Evolutionary conservation across 2,329 filamentous ascomycete genomes (phyloP), one percentile per base, ranked within the genome.

Genomic region (Monosporascus sp.): DNA sequence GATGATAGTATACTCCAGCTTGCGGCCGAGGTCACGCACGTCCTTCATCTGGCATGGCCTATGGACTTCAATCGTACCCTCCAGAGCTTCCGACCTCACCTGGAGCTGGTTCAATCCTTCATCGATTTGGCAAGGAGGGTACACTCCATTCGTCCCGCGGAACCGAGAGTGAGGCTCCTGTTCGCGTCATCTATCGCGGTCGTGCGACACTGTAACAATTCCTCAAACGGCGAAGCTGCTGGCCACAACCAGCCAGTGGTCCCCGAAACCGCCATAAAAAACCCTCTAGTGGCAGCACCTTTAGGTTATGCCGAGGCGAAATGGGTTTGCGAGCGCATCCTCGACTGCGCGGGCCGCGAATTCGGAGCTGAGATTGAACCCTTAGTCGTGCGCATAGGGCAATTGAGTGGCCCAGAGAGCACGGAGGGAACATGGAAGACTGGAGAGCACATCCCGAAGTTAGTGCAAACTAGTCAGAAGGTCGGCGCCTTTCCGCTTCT

Each of bases 271-370:
- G 54, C 56, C 1, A 61, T 73, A 26, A 47, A 53, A 1, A 65
- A 75, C 11, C 66, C 67, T 5, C 59, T 61, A 3, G 69, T 70
- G 1, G 47, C 59, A 71, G 31, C 65, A 62, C 8, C 73, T 1
- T 59, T 69, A 45, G 75, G 75, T 14, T 78, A 78, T 53, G 66
- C 68, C 2, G 74, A 78, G 17, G 76, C 73, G 4, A 79, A 79
- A 51, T 74, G 61, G 49, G 68, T 69, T 2, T 78, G 75, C 55
- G 76, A 79, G 53, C 59, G 63, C 1, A 72, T 78, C 60, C 66
- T 79, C 1, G 65, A 71, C 38, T 61, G 69, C 44, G 76, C 72
- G 3, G 58, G 74, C 5, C 66, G 70, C 44, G 59, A 63, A 8
- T 64, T 53, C 45, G 35, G 45, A 3, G 49, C 72, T 46, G 62